phyloP scores from a whole-genome alignment of 495 filamentous ascomycete species.

The Venustampulla echinocandica region DNA sequence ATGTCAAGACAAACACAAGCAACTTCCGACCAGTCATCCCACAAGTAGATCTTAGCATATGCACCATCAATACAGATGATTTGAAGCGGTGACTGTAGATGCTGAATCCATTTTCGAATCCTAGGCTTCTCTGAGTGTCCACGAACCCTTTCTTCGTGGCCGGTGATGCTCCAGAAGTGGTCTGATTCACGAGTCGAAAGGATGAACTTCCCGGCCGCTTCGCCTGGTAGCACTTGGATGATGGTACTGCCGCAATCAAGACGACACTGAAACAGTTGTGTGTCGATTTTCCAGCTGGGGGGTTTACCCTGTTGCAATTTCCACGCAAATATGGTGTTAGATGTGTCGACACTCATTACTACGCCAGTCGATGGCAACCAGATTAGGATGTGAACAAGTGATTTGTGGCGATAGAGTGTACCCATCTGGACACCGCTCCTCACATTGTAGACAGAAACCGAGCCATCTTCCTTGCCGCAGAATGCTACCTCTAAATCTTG shows the following conservation, averaged over 20 bases:
- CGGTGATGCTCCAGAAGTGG: constrained; percentile 21
- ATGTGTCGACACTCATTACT: constrained; percentile 18
- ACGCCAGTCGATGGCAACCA: constrained; percentile 8
- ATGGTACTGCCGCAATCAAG: constrained; percentile 17
- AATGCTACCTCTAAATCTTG: constrained; percentile 15
- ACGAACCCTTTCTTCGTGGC: constrained; percentile 3
- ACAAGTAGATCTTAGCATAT: constrained; percentile 18
- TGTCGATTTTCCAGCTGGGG: constrained; percentile 8
- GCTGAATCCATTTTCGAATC: constrained; percentile 23
- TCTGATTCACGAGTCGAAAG: constrained; percentile 21
- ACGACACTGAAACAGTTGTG: constrained; percentile 12
- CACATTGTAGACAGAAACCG: constrained; percentile 19
- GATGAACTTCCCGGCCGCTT: constrained; percentile 17
- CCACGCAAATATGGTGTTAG: constrained; percentile 15
- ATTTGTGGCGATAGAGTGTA: constrained; percentile 22
- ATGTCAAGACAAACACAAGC: constrained; percentile 11
- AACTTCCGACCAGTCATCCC: constrained; percentile 25
- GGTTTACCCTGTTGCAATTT: constrained; percentile 7
- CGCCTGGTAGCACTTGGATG: constrained; percentile 15
- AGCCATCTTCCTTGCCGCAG: constrained; percentile 25
- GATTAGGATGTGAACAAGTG: constrained; percentile 11
- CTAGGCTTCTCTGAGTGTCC: constrained; percentile 4
- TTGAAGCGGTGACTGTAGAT: constrained; percentile 11
- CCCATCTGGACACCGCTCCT: constrained; percentile 15
- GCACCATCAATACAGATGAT: constrained; percentile 23